Evolutionary conservation across 306 rosid species (phyloP), one percentile per base, ranked within the genome.

Genomic region (Boehmeria nivea): DNA sequence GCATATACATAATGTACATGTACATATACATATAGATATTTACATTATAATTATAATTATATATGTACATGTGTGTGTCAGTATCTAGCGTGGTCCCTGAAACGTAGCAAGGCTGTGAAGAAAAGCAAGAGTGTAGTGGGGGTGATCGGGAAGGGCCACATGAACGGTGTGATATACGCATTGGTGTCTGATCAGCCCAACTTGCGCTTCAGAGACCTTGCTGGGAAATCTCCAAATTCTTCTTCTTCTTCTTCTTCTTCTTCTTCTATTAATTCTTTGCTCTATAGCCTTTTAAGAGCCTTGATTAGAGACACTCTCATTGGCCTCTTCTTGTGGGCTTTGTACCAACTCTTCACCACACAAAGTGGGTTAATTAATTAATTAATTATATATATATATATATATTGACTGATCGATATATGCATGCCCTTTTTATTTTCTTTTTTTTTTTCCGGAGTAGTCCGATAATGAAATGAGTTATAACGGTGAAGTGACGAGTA

Each of bases 21-120:
- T 10, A 31, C 9, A 31, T 2, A 31, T 31, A 31, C 2, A 28
- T 28, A 28, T 8, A 28, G 34, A 28, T 28, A 28, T 28, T 3
- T 28, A 28, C n/a, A n/a, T n/a, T 28, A 8, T 28, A 28, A 4
- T 4, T 31, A 31, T 31, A 31, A 4, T 1, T 31, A 21, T 47
- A 18, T 4, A 23, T 1, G 31, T 42, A n/a, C 57, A 40, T 58
- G 33, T 54, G 18, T 43, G 54, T 62, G 67, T 61, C 81, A 91
- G 96, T 91, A 84, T 70, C 78, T 91, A 25, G 99, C 93, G 39
- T 87, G 99, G 96, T 91, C 96, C 39, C 25, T 84, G 45, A 87
- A 91, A 83, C 43, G 95, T 54, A 84, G 95, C 81, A 91, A 91
- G 69, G 96, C 95, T 10, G 98, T 91, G 61, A 87, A 91, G 51